These are phyloP conservation scores for Picea sitchensis DNA, from an alignment of 75 land plant species.

Conservation along the genomic window DNA sequence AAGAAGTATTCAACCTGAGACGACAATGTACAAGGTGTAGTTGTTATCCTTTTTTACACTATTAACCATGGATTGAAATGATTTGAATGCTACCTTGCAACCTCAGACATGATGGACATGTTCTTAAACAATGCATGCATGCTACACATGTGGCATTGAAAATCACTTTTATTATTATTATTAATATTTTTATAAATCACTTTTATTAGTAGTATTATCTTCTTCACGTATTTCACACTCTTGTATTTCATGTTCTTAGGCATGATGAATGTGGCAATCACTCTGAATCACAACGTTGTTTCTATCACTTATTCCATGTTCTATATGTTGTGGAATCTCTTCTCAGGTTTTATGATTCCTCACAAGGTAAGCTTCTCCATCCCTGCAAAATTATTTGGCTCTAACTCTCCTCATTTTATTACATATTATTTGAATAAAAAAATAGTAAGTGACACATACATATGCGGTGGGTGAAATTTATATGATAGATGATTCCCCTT, in stretches of 20 bases:
- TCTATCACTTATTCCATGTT: conserved; percentile 64
- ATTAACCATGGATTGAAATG: too few relatives aligned
- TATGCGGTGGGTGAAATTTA: background rate
- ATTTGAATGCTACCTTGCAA: too few relatives aligned
- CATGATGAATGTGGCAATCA: conserved; percentile 79
- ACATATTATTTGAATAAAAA: too few relatives aligned
- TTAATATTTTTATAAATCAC: too few relatives aligned
- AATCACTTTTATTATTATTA: too few relatives aligned
- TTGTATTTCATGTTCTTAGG: conserved; percentile 82
- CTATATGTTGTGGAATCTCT: conserved; percentile 73
- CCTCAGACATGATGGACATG: too few relatives aligned
- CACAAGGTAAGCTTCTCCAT: conserved; percentile 24
- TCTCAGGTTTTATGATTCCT: conserved; percentile 72
- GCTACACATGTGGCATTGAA: too few relatives aligned
- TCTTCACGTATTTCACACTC: conserved; percentile 66
- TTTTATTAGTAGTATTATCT: conserved; percentile 4
- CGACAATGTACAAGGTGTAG: too few relatives aligned
- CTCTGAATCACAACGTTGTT: conserved; percentile 63
- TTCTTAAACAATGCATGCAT: too few relatives aligned
- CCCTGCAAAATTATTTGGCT: background rate
- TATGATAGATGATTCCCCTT: conserved; percentile 23
- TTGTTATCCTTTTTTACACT: too few relatives aligned
- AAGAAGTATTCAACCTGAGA: too few relatives aligned
- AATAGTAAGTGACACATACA: too few relatives aligned
- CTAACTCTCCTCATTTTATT: background rate